Percentiles rank a stretch among this genome's conserved stretches.
phyloP scores from a whole-genome alignment of 768 basidiomycete species.

The Pisolithus sp. region DNA sequence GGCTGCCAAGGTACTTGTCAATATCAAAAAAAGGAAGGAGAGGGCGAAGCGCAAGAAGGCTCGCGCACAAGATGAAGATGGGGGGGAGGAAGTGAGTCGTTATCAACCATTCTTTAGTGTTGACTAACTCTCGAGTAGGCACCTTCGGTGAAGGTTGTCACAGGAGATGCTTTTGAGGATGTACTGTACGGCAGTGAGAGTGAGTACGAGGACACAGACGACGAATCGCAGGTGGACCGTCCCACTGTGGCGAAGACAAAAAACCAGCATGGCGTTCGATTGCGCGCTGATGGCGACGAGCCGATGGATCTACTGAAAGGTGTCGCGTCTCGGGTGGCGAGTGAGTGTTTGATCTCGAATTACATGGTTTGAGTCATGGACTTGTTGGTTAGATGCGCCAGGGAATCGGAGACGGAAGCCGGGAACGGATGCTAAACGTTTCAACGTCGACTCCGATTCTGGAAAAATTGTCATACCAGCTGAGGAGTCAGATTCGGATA shows the following conservation, averaged over 20 bases:
- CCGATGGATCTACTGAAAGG: constrained; percentile 94
- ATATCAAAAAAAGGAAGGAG: constrained; percentile 95
- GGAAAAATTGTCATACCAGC: constrained; percentile 75
- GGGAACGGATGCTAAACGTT: constrained; percentile 78
- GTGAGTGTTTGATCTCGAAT: constrained; percentile 35
- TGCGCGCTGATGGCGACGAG: constrained; percentile 84
- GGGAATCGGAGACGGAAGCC: constrained; percentile 61
- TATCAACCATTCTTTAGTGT: not conserved
- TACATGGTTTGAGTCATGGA: constrained; percentile 1
- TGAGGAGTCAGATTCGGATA: constrained; percentile 45
- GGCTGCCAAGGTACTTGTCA: constrained; percentile 80
- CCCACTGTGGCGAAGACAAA: constrained; percentile 32
- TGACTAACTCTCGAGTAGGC: constrained; percentile 28
- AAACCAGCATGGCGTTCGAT: constrained; percentile 47
- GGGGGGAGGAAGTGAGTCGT: constrained; percentile 42
- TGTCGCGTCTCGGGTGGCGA: constrained; percentile 60
- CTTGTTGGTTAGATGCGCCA: constrained; percentile 31
- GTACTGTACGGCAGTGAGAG: constrained; percentile 96
- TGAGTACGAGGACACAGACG: constrained; percentile 70
- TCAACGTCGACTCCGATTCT: constrained; percentile 80
- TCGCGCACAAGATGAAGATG: constrained; percentile 50
- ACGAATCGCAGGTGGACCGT: constrained; percentile 37
- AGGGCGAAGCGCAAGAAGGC: constrained; percentile 85
- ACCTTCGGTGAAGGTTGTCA: constrained; percentile 41
- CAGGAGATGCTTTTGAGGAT: constrained; percentile 93